A percentile compares a stretch with the other conserved stretches of the same genome.
phyloP scores from a whole-genome alignment of 2,329 filamentous ascomycete species.

The Endocalyx cinctus region DNA sequence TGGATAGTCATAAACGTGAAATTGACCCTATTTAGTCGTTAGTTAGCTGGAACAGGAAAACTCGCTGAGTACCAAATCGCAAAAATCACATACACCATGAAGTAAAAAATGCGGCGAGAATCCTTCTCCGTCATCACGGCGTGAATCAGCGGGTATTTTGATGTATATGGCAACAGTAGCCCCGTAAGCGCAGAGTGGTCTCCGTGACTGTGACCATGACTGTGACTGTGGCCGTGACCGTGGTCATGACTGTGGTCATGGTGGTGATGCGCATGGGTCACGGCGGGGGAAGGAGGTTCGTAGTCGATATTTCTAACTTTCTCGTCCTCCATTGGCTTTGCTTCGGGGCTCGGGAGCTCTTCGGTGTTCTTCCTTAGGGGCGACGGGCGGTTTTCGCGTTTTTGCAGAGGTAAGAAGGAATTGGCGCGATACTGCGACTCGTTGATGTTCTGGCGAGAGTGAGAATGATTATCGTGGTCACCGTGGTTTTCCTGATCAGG shows the following conservation, averaged over 20 bases:
- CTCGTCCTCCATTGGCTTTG: constrained; percentile 10
- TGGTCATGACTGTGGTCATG: constrained; percentile 15
- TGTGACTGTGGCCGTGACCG: constrained; percentile 7
- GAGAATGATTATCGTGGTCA: constrained; percentile 29
- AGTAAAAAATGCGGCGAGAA: constrained; percentile 93
- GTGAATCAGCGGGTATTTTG: constrained; percentile 72
- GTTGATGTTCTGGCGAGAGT: constrained; percentile 23
- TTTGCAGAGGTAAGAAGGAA: constrained; percentile 26
- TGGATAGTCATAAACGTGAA: constrained; percentile 94
- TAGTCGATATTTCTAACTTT: constrained; percentile 12
- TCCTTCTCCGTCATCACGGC: constrained; percentile 87
- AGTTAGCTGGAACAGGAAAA: no score
- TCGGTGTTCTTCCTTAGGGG: constrained; percentile 25
- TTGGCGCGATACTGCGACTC: constrained; percentile 30
- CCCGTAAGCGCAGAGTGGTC: constrained; percentile 64
- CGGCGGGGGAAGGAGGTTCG: constrained; percentile 16
- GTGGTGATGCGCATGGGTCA: constrained; percentile 19
- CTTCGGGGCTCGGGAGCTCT: constrained; percentile 16
- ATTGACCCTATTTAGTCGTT: constrained; percentile 68
- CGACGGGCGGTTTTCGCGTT: constrained; percentile 29
- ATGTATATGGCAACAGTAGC: constrained; percentile 64
- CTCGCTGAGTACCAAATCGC: no score
- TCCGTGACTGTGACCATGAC: constrained; percentile 27
- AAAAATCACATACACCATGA: constrained; percentile 67
- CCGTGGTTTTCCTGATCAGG: no score